These are phyloP conservation scores for Paecilomyces formosus DNA, from an alignment of 2,329 filamentous ascomycete genomes.

Conservation along the genomic window DNA sequence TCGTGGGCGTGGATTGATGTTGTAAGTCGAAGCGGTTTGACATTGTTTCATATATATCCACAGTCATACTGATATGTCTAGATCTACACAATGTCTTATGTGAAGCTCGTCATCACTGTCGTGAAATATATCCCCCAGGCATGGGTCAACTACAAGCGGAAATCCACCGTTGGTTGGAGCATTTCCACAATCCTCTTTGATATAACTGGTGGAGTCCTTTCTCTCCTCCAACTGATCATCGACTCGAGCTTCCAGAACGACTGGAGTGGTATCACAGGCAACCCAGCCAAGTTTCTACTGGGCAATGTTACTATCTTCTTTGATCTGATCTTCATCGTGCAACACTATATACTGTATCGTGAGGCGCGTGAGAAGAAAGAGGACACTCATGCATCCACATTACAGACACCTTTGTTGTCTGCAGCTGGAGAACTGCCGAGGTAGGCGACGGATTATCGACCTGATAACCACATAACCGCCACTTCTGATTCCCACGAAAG, in stretches of 20 bases:
- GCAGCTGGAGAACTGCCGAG: slow-evolving; percentile 9
- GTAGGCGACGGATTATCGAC: neutral
- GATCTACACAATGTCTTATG: slow-evolving; percentile 68
- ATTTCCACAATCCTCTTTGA: slow-evolving; percentile 81
- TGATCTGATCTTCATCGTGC: slow-evolving; percentile 75
- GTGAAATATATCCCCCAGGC: slow-evolving; percentile 92
- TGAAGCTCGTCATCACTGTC: slow-evolving; percentile 81
- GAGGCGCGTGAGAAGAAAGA: slow-evolving; percentile 14
- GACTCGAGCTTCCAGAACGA: slow-evolving; percentile 79
- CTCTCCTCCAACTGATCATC: slow-evolving; percentile 70
- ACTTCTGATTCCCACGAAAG: neutral
- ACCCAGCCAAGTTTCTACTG: slow-evolving; percentile 82
- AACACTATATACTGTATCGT: slow-evolving; percentile 79
- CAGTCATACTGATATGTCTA: slow-evolving; percentile 20
- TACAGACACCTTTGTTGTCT: slow-evolving; percentile 22
- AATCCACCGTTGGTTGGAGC: slow-evolving; percentile 81
- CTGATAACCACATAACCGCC: neutral
- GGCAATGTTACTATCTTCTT: slow-evolving; percentile 82
- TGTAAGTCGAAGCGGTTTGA: slow-evolving; percentile 30
- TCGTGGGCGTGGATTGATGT: slow-evolving; percentile 60
- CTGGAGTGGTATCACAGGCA: slow-evolving; percentile 86
- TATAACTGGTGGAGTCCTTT: slow-evolving; percentile 71
- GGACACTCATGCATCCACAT: slow-evolving; percentile 12
- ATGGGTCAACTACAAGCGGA: slow-evolving; percentile 72
- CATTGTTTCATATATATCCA: neutral